Conservation (phyloP, 805 yeast genomes). For the Metschnikowia koreensis region DNA sequence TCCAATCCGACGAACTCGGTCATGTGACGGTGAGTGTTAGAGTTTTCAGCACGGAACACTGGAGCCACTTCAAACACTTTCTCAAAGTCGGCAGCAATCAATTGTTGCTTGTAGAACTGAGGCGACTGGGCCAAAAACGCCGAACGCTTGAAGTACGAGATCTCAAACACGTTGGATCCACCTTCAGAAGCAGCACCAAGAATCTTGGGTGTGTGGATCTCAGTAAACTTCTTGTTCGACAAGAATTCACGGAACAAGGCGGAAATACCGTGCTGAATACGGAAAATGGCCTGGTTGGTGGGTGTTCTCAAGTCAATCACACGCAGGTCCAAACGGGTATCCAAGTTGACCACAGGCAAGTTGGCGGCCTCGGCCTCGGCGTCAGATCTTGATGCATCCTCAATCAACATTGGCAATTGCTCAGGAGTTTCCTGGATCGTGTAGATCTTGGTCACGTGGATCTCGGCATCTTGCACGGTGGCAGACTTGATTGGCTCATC, state of each 20-base stretch:
- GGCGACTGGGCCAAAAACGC: slow-evolving; percentile 98
- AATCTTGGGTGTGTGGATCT: slow-evolving; percentile 94
- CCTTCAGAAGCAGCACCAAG: slow-evolving; percentile 97
- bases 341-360: slow-evolving; percentile 91
- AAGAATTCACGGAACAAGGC: slow-evolving; percentile 87
- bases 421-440: slow-evolving; percentile 86
- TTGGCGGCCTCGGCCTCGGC: slow-evolving; percentile 90
- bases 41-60: slow-evolving; percentile 98
- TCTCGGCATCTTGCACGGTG: slow-evolving; percentile 87
- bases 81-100: slow-evolving; percentile 97
- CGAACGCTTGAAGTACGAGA: slow-evolving; percentile 85
- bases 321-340: slow-evolving; percentile 91
- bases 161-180: slow-evolving; percentile 95
- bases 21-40: slow-evolving; percentile 99
- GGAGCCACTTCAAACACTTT: slow-evolving; percentile 95
- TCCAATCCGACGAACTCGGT: slow-evolving; percentile 98
- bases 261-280: slow-evolving; percentile 87
- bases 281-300: slow-evolving; percentile 96
- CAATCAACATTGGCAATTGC: slow-evolving; percentile 89
- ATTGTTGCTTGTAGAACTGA: slow-evolving; percentile 95
- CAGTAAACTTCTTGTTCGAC: slow-evolving; percentile 65
- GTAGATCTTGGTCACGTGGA: slow-evolving; percentile 69
- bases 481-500: slow-evolving; percentile 87
- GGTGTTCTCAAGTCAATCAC: slow-evolving; percentile 96
- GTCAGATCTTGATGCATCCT: slow-evolving; percentile 95